Evolutionary conservation across 164 flowering plant genomes (phyloP).

Genomic region (Cinnamomum micranthum): DNA sequence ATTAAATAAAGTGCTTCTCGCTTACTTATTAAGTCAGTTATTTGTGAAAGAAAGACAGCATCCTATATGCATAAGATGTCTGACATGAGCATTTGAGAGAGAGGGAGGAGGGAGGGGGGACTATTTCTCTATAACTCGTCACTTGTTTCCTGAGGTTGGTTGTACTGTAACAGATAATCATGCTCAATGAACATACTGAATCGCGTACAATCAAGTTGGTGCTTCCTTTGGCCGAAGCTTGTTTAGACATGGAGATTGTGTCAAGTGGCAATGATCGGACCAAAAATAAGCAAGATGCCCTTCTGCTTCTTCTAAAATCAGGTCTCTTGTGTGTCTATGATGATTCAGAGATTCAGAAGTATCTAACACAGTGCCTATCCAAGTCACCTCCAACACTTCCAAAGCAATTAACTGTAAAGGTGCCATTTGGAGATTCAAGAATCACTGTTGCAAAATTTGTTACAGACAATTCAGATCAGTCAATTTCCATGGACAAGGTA

Average conservation of each 20-base stretch:
- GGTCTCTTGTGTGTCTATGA: conserved; percentile 61
- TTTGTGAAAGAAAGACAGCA: background rate
- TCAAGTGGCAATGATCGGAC: conserved; percentile 42
- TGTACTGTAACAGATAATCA: conserved; percentile 50
- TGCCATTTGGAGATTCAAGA: conserved; percentile 66
- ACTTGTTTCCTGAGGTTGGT: conserved; percentile 3
- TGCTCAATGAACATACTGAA: conserved; percentile 72
- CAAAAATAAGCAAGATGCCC: conserved; percentile 50
- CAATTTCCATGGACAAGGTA: conserved; percentile 53
- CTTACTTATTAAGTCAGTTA: background rate
- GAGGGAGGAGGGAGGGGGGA: too few relatives aligned
- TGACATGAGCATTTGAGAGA: background rate
- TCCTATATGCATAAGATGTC: background rate
- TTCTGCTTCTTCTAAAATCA: conserved; percentile 67
- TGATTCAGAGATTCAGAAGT: conserved; percentile 63
- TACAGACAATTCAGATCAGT: conserved; percentile 27
- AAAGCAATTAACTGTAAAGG: conserved; percentile 53
- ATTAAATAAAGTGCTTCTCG: background rate
- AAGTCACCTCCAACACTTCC: conserved; percentile 76
- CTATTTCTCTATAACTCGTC: too few relatives aligned
- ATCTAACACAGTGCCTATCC: conserved; percentile 64
- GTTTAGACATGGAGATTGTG: conserved; percentile 63
- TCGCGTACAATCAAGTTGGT: conserved; percentile 70
- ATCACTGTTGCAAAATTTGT: conserved; percentile 53
- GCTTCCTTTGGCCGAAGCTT: conserved; percentile 61